Conservation (phyloP, 805 yeast species). For the Saturnispora serradocipensis region DNA sequence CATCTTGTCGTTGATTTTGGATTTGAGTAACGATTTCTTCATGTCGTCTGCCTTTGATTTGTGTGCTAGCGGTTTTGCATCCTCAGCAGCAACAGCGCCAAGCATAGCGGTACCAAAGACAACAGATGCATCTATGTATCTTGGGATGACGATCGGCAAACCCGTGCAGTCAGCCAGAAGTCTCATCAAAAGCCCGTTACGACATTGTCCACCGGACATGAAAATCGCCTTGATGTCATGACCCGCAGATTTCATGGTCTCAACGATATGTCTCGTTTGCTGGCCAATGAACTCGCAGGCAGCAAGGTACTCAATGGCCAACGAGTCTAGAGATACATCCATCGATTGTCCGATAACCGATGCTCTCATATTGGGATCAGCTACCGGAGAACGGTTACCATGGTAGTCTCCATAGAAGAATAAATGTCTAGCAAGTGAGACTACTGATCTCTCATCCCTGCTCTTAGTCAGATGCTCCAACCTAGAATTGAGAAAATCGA, state of each 20-base stretch:
- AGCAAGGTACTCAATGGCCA: constrained; percentile 80
- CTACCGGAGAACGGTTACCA: constrained; percentile 96
- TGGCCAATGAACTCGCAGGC: constrained; percentile 97
- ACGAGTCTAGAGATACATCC: constrained; percentile 77
- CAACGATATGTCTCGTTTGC: constrained; percentile 92
- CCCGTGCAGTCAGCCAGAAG: constrained; percentile 90
- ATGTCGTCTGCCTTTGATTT: not conserved
- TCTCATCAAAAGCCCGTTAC: constrained; percentile 83
- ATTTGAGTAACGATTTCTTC: constrained; percentile 15
- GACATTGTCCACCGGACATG: constrained; percentile 95
- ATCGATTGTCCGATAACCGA: constrained; percentile 85
- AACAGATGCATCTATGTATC: constrained; percentile 94
- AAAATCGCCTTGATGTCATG: constrained; percentile 68
- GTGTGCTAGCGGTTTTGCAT: constrained; percentile 31
- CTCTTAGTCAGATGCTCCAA: constrained; percentile 58
- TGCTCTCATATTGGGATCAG: constrained; percentile 90
- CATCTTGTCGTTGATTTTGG: constrained; percentile 8
- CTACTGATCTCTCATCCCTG: constrained; percentile 58
- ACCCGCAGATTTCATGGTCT: constrained; percentile 72
- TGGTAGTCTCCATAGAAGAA: constrained; percentile 95
- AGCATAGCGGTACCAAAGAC: constrained; percentile 92
- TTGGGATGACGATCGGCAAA: constrained; percentile 82
- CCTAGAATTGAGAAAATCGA: constrained; percentile 71
- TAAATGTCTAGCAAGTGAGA: constrained; percentile 70
- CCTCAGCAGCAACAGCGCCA: constrained; percentile 89